phyloP scores from a whole-genome alignment of 2,329 filamentous ascomycete genomes.

The Teratosphaeria gauchensis region DNA sequence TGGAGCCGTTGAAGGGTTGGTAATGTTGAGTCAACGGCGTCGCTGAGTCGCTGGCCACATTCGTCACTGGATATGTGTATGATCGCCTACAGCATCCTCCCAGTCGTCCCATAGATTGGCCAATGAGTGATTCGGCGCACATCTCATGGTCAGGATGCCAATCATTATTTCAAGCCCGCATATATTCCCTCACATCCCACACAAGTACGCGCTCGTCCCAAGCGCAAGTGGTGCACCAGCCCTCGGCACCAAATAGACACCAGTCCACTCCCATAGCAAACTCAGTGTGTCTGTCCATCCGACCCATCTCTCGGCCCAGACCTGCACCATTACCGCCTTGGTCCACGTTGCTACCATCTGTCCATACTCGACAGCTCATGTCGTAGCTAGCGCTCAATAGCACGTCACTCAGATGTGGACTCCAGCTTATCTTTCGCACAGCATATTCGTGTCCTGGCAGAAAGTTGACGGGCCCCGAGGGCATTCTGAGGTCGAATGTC shows the following conservation, averaged over 20 bases:
- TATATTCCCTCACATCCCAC: conserved; percentile 73
- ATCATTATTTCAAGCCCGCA: conserved; percentile 29
- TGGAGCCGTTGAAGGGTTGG: no score
- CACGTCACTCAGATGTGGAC: conserved; percentile 82
- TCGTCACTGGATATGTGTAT: no score
- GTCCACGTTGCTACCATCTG: conserved; percentile 56
- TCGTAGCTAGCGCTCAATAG: conserved; percentile 88
- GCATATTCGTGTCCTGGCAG: conserved; percentile 87
- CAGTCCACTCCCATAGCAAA: conserved; percentile 95
- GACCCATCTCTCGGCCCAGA: conserved; percentile 55
- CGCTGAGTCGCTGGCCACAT: no score
- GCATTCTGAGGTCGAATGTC: conserved; percentile 75
- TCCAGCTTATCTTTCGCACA: conserved; percentile 78
- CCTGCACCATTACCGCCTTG: conserved; percentile 25
- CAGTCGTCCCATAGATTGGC: background rate
- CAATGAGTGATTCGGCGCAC: background rate
- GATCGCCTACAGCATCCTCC: no score
- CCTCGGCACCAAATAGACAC: conserved; percentile 91
- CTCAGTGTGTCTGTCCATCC: conserved; percentile 90
- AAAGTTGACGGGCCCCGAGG: conserved; percentile 62
- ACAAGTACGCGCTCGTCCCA: conserved; percentile 90
- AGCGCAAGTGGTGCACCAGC: conserved; percentile 87
- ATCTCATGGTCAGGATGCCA: background rate
- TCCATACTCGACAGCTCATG: conserved; percentile 95
- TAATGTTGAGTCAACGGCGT: no score